Base-by-base conservation (phyloP, 75 land plant species). In the Cunninghamia lanceolata region DNA sequence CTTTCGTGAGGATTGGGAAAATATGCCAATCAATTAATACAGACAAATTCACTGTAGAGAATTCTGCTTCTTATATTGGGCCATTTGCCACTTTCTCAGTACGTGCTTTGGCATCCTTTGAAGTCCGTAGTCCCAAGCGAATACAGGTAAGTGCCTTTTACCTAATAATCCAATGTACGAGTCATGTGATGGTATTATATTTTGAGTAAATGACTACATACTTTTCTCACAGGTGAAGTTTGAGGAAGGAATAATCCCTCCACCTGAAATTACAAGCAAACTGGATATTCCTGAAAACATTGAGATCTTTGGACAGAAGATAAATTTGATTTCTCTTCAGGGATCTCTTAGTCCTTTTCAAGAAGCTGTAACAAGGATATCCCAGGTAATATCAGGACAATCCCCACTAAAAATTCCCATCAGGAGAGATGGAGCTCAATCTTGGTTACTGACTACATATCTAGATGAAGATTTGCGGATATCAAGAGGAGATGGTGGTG, bases 401-500 rank as follows among this genome's bases (percentile, higher is more conserved):
- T 89, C 94, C 9, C 94, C 94, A 16, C 83, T 94, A 1, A 91
- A 88, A 77, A 54, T 93, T 71, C 90, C 94, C 5, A 90, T 94
- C 56, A 92, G 94, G 15, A 94, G 95, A n/a, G 89, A 92, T 6
- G 70, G 95, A 78, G 4, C 91, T 3, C 45, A 83, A 75, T 94
- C 95, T 1, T 94, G 93, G 93, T 92, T 94, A 36, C 82, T 94
- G 66, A 93, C 88, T 35, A 94, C 97, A n/a, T 97, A 92, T 85
- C 93, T 97, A 28, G 99, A 97, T 76, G 83, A 92, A 47, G 95
- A 97, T 82, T 84, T 97, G n/a, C 89, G 99, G 3, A 93, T 97
- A 39, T 91, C 96, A 15, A 92, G 99, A 87, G 99, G 99, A 11
- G 99, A 97, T 86, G 95, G 99, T 35, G 99, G 99, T 15, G 91